Percentiles rank a stretch among this genome's conserved stretches.
These are phyloP conservation scores for Rhodofomes roseus DNA, from an alignment of 1,284 basidiomycete species.

Conservation along the genomic window DNA sequence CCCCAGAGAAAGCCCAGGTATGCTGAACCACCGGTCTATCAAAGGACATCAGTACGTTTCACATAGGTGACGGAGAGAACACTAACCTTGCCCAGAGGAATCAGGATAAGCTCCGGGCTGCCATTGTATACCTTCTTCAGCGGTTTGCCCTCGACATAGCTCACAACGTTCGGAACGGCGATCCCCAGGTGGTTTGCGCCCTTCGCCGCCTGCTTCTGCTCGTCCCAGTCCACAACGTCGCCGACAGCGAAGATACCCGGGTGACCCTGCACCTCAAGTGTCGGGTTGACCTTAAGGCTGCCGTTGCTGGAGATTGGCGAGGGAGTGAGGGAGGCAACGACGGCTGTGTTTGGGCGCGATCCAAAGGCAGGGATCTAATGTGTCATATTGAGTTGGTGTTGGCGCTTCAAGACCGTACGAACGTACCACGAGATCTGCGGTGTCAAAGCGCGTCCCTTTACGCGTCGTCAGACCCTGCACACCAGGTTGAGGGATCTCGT, in stretches of 20 bases:
- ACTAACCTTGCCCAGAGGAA: constrained; percentile 59
- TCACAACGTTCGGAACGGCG: constrained; percentile 44
- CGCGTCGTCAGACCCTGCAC: constrained; percentile 42
- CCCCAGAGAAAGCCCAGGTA: constrained; percentile 50
- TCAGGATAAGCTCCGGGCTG: constrained; percentile 45
- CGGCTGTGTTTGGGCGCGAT: constrained; percentile 45
- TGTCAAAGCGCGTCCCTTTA: constrained; percentile 43
- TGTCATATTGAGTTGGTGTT: neutral
- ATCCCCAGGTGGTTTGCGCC: constrained; percentile 38
- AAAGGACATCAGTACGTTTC: neutral
- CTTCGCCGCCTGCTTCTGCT: constrained; percentile 59
- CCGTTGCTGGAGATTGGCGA: constrained; percentile 38
- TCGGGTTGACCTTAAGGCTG: constrained; percentile 45
- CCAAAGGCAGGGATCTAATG: constrained; percentile 48
- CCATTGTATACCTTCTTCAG: constrained; percentile 46
- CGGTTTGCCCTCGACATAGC: constrained; percentile 35
- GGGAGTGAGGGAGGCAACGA: constrained; percentile 41
- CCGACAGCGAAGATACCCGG: constrained; percentile 55
- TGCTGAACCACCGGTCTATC: constrained; percentile 42
- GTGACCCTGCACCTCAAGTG: constrained; percentile 46
- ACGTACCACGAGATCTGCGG: constrained; percentile 45
- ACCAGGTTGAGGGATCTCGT: constrained; percentile 34
- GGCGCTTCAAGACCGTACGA: neutral
- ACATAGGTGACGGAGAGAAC: neutral
- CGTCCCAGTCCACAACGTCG: constrained; percentile 54